phyloP scores from a whole-genome alignment of 2,329 filamentous ascomycete genomes.

The Stagonosporopsis rhizophila region DNA sequence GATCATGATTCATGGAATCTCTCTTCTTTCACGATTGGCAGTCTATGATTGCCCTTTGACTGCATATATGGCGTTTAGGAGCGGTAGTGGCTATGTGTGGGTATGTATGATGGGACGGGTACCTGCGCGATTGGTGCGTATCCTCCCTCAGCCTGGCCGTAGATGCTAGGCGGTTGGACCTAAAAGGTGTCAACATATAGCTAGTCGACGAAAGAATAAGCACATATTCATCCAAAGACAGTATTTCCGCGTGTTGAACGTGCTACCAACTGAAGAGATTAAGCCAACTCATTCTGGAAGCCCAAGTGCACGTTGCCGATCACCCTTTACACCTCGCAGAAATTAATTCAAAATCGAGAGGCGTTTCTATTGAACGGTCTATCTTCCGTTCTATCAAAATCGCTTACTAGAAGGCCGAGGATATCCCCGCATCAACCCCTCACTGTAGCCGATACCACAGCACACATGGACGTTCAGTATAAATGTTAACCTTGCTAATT shows the following conservation, averaged over 20 bases:
- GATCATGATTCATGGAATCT: constrained; percentile 11
- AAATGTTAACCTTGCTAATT: not conserved
- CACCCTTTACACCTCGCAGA: not conserved
- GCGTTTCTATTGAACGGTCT: not conserved
- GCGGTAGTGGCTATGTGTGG: constrained; percentile 1
- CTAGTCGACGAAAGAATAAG: not conserved
- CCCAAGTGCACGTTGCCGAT: not conserved
- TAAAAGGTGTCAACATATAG: constrained; percentile 11
- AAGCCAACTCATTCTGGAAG: not conserved
- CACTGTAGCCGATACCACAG: not conserved
- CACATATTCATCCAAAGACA: constrained; percentile 1
- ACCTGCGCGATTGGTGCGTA: constrained; percentile 14
- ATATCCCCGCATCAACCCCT: constrained; percentile 17
- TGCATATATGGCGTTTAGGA: constrained; percentile 19
- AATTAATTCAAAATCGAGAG: not conserved
- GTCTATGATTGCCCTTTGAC: constrained; percentile 12
- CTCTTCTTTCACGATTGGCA: constrained; percentile 12
- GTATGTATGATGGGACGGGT: constrained; percentile 4
- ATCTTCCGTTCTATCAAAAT: not conserved
- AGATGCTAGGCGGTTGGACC: constrained; percentile 4
- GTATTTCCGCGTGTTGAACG: not conserved
- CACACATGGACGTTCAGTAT: not conserved
- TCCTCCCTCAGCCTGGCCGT: constrained; percentile 4
- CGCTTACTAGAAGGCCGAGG: constrained; percentile 19
- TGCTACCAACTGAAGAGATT: not conserved